Evolutionary conservation across 1,284 basidiomycete genomes (phyloP), one percentile per base, ranked within the genome.

Genomic region (Cutaneotrichosporon dermatis): DNA sequence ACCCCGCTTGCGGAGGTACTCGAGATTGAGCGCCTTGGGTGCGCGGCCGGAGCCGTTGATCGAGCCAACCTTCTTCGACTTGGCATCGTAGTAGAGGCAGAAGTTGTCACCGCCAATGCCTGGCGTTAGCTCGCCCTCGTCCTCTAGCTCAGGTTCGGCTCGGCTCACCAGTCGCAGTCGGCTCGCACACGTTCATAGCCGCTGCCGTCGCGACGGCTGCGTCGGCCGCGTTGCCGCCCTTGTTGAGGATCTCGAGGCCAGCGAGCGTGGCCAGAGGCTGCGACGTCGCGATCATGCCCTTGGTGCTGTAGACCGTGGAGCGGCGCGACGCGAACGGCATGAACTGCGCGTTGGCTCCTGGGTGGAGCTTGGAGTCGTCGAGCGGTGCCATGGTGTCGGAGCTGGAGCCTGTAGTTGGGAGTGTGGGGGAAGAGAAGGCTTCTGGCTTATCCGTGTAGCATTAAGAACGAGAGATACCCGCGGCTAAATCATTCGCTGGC

Each of bases 11-110:
- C 86, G 85, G 34, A 86, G 79, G 73, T 92, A 83, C 40, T 92
- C 88, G 40, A 97, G 81, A 2, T 83, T 86, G 25, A 97, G 79
- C 54, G 87, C 90, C 59, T 85, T 82, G 4, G 94, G 95, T 5
- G 93, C 86, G 62, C 83, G 85, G 4, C 95, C 95, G 0, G 79
- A 80, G 0, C 81, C 83, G 61, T 84, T 84, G 59, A 84, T 69
- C 0, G 76, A 76, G 44, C 77, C 87, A 51, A 98, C 88, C 6
- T 80, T 81, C 77, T 89, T 90, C 4, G 84, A 83, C 70, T 85
- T 84, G 7, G 88, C 90, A 69, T 95, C 86, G 71, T 88, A 98
- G 79, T 90, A 96, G 16, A 97, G 81, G 70, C 92, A 94, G 74
- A 96, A 96, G 6, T 91, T 88, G 72, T 96, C 93, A 4, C 50